phyloP scores from a whole-genome alignment of 139 green algal genomes.

The Tetraselmis chui region DNA sequence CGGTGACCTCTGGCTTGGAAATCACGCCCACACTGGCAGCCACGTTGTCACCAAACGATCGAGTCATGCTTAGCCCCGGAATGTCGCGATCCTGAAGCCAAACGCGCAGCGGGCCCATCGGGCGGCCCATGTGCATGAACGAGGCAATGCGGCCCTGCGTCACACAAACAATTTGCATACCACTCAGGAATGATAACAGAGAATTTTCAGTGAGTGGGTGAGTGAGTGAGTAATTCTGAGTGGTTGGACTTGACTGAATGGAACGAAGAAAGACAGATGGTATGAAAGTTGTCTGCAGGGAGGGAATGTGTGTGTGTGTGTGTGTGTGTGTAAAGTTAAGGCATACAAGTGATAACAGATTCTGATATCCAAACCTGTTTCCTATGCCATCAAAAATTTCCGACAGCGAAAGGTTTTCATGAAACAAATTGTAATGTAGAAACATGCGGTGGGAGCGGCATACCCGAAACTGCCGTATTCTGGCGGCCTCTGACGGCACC shows the following conservation, averaged over 20 bases:
- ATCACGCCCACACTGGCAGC: slow-evolving; percentile 40
- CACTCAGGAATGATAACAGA: background rate
- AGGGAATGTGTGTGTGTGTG: background rate
- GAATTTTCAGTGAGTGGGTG: background rate
- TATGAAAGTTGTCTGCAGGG: background rate
- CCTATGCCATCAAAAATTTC: no score
- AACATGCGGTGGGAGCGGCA: no score
- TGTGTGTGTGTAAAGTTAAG: background rate
- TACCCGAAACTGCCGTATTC: slow-evolving; percentile 33
- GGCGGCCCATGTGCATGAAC: slow-evolving; percentile 24
- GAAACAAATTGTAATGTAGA: no score
- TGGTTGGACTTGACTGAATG: background rate
- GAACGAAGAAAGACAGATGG: background rate
- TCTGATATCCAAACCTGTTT: no score
- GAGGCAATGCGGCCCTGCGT: slow-evolving; percentile 42
- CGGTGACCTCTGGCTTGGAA: slow-evolving; percentile 31
- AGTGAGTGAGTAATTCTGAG: background rate
- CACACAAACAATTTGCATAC: background rate
- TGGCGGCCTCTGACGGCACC: slow-evolving; percentile 29
- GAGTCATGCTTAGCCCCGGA: slow-evolving; percentile 46
- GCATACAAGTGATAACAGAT: background rate
- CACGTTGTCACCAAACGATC: slow-evolving; percentile 44
- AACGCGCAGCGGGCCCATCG: slow-evolving; percentile 40
- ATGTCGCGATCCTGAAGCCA: slow-evolving; percentile 34
- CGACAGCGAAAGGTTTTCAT: no score